Conservation (phyloP, 768 basidiomycete species). For the Tylopilus subfusipes region DNA sequence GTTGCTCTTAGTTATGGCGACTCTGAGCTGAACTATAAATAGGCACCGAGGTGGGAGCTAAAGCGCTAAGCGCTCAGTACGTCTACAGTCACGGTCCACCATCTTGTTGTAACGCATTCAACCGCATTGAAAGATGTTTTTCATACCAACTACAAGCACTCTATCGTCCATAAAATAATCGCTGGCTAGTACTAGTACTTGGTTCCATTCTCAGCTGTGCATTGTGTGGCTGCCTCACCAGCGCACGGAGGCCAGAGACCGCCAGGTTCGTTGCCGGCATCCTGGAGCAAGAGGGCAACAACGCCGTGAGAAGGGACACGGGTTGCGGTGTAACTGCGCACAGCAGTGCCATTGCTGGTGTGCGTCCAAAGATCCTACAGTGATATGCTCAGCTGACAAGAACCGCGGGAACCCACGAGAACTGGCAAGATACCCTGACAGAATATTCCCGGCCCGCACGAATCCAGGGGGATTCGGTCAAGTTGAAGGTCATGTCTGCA, state of each 20-base stretch:
- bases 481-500: constrained; percentile 54
- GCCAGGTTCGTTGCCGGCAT: constrained; percentile 65
- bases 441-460: constrained; percentile 59
- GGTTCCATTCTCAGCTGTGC: constrained; percentile 60
- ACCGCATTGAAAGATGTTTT: too few relatives aligned
- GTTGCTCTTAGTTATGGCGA: not conserved
- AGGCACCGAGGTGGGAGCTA: too few relatives aligned
- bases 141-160: not conserved
- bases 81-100: too few relatives aligned
- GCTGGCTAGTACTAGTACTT: constrained; percentile 13
- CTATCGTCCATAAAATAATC: not conserved
- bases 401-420: not conserved
- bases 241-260: constrained; percentile 56
- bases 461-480: constrained; percentile 70
- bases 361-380: constrained; percentile 68
- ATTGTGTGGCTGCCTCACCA: constrained; percentile 42
- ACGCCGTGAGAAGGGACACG: constrained; percentile 64
- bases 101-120: too few relatives aligned
- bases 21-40: too few relatives aligned
- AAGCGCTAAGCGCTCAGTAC: too few relatives aligned
- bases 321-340: constrained; percentile 47
- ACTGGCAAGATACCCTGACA: constrained; percentile 45
- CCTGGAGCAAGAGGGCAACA: constrained; percentile 57
- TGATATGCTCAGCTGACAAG: not conserved
- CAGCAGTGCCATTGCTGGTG: constrained; percentile 62